Conservation (phyloP, 495 filamentous ascomycete genomes). For the Platismatia glauca region DNA sequence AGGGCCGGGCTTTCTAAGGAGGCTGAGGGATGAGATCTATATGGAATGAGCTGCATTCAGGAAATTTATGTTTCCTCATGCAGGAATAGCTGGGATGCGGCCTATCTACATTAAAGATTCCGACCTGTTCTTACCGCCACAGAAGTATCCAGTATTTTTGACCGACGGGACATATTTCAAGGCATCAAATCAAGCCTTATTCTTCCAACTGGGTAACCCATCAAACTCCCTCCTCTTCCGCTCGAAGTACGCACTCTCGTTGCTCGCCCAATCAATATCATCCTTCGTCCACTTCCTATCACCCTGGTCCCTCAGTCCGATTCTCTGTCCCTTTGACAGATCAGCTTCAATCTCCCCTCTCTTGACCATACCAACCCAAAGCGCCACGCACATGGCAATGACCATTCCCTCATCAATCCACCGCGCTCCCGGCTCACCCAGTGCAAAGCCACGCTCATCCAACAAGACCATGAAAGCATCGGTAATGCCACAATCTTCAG, state of each 20-base stretch:
- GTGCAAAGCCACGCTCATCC: slow-evolving; percentile 9
- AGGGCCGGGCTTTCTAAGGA: slow-evolving; percentile 70
- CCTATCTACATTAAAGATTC: background rate
- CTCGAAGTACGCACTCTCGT: slow-evolving; percentile 13
- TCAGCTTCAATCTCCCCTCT: slow-evolving; percentile 13
- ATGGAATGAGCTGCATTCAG: slow-evolving; percentile 31
- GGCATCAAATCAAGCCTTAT: slow-evolving; percentile 6
- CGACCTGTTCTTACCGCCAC: background rate
- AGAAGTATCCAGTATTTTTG: background rate
- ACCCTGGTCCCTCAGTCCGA: slow-evolving; percentile 12
- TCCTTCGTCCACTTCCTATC: slow-evolving; percentile 13
- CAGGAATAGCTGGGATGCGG: background rate
- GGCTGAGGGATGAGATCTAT: slow-evolving; percentile 66
- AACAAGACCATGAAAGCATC: slow-evolving; percentile 15
- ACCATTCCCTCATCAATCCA: slow-evolving; percentile 14
- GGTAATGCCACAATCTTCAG: slow-evolving; percentile 16
- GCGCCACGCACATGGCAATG: slow-evolving; percentile 3
- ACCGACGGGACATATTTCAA: background rate
- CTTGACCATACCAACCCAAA: slow-evolving; percentile 17
- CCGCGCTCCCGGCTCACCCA: slow-evolving; percentile 4
- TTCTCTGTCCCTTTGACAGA: slow-evolving; percentile 11
- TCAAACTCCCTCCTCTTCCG: slow-evolving; percentile 19
- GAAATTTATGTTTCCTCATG: background rate
- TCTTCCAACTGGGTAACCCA: slow-evolving; percentile 21
- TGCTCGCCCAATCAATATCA: slow-evolving; percentile 14